Base-by-base conservation (phyloP, 768 basidiomycete genomes). In the Panaeolus papilionaceus region DNA sequence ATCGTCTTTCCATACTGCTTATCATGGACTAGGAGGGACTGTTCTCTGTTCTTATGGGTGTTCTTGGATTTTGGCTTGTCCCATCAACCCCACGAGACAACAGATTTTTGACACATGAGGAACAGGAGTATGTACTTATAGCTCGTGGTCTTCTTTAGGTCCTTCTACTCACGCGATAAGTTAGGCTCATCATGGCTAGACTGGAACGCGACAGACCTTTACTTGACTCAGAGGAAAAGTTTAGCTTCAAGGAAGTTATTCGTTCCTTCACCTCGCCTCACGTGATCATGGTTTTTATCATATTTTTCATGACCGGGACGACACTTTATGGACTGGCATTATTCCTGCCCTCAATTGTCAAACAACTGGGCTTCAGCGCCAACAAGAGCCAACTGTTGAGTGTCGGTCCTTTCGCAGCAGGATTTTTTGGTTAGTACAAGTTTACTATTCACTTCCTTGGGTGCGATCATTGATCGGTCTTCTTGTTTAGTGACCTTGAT, bases 11-110 rank as follows among this genome's bases (percentile, higher is more conserved):
- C 16, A 20, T 51, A 4, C 39, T 26, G 38, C 28, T 28, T 4
- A n/a, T 38, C 26, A 9, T 42, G 33, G 20, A 49, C 20, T 62
- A 80, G 80, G 79, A 79, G 70, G 89, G 89, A 1, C 74, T 82
- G 0, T 85, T 89, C 71, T 85, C 86, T 1, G 75, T 83, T 49
- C 63, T 85, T 2, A 81, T 86, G 66, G 89, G 87, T 0, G 33
- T 83, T 12, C 38, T 75, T 33, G 77, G 81, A 0, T 85, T 82
- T 76, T 82, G 80, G 67, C 63, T 81, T 40, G 71, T 80, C 12
- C 80, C 80, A 7, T 75, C 75, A 9, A 78, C 80, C 1, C 79
- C 78, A 7, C 68, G 70, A 38, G 73, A 77, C 33, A 72, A 75
- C 16, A 75, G 73, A 45, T 74, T 78, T 51, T 70, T 80, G 10